Conservation (phyloP, 169 alveolate genomes). For the Plasmodium gonderi region DNA sequence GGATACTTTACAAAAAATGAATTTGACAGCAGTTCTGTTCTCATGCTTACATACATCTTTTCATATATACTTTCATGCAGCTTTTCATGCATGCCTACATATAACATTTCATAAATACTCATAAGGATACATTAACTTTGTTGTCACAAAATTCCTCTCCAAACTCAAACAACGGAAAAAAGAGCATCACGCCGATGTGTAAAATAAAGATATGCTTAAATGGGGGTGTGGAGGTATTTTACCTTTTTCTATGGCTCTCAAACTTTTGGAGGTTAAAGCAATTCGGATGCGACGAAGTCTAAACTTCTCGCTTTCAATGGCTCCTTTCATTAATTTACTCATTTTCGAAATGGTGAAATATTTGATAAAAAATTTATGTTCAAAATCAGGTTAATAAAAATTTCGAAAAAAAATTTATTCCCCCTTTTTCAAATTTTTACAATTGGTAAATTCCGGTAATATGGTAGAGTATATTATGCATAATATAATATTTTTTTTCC, state of each 20-base stretch:
- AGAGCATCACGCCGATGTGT: neutral
- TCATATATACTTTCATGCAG: neutral
- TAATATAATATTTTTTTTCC: neutral
- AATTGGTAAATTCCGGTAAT: neutral
- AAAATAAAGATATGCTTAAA: neutral
- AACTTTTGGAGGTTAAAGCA: slow-evolving; percentile 93
- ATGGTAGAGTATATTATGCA: neutral
- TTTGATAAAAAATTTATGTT: slow-evolving; percentile 2
- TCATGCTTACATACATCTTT: neutral
- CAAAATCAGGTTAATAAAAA: slow-evolving; percentile 9
- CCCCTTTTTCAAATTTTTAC: slow-evolving; percentile 27
- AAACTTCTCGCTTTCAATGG: slow-evolving; percentile 89
- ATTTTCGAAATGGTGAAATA: slow-evolving; percentile 57
- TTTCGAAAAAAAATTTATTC: neutral
- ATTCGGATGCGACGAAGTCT: slow-evolving; percentile 93
- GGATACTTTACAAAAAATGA: neutral
- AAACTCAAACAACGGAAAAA: neutral
- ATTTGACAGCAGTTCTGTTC: neutral
- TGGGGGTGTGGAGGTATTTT: neutral
- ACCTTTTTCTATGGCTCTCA: slow-evolving; percentile 92
- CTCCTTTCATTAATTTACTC: slow-evolving; percentile 87
- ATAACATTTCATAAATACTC: neutral
- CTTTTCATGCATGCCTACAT: no score
- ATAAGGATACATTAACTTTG: neutral
- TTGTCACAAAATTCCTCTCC: neutral